Conservation (phyloP, 2,329 filamentous ascomycete genomes). For the Fusarium albidum region DNA sequence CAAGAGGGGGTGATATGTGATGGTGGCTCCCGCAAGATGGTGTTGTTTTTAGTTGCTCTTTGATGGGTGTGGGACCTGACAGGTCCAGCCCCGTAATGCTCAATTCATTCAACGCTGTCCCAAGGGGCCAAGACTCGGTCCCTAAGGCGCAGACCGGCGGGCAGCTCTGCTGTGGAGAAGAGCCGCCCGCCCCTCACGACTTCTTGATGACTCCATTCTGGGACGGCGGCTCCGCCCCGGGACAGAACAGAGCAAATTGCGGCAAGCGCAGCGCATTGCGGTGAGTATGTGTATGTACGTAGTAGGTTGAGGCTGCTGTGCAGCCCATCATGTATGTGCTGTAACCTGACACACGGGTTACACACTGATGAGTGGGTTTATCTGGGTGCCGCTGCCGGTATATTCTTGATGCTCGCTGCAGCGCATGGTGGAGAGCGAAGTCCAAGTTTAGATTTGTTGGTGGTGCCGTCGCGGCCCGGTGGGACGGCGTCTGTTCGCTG, state of each 20-base stretch:
- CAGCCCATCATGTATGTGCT: slow-evolving; percentile 23
- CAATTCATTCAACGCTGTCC: no score
- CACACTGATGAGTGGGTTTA: slow-evolving; percentile 18
- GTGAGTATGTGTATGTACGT: no score
- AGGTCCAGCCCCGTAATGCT: no score
- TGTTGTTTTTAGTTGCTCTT: slow-evolving; percentile 18
- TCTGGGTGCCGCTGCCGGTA: slow-evolving; percentile 20
- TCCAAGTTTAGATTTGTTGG: slow-evolving; percentile 18
- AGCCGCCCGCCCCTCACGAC: neutral
- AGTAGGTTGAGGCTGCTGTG: slow-evolving; percentile 14
- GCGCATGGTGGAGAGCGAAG: slow-evolving; percentile 20
- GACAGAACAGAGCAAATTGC: slow-evolving; percentile 3
- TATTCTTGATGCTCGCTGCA: slow-evolving; percentile 14
- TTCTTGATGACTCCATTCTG: slow-evolving; percentile 11
- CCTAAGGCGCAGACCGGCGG: slow-evolving; percentile 29
- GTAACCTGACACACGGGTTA: slow-evolving; percentile 28
- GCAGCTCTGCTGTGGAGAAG: slow-evolving; percentile 23
- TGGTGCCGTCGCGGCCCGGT: slow-evolving; percentile 4
- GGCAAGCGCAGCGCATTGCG: slow-evolving; percentile 18
- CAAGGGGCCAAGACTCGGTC: no score
- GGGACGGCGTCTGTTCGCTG: neutral
- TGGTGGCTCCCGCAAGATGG: slow-evolving; percentile 4
- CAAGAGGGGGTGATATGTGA: slow-evolving; percentile 13
- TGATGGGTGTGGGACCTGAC: slow-evolving; percentile 1
- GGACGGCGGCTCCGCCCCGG: slow-evolving; percentile 14